Percentiles rank a stretch among this genome's conserved stretches.
Conservation (phyloP, 1,139 yeast species). For the Magnusiomyces tetraspermus region DNA sequence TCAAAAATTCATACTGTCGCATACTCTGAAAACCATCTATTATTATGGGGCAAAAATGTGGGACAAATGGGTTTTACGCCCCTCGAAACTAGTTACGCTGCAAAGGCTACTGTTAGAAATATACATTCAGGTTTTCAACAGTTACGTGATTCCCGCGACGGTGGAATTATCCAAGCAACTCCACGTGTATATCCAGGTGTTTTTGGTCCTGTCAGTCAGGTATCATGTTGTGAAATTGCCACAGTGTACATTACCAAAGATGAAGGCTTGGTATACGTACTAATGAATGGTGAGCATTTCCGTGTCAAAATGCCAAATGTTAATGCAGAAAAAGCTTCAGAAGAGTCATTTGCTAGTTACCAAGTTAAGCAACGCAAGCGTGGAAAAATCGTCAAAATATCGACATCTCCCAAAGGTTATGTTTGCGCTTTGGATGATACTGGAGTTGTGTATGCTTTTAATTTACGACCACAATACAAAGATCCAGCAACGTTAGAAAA, state of each 20-base stretch:
- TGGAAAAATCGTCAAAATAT: slow-evolving; percentile 19
- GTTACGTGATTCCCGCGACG: slow-evolving; percentile 5
- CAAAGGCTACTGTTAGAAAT: not conserved
- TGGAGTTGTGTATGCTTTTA: slow-evolving; percentile 30
- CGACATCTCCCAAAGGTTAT: slow-evolving; percentile 21
- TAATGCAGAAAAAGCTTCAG: not conserved
- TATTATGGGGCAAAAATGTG: slow-evolving; percentile 71
- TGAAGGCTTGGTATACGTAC: slow-evolving; percentile 51
- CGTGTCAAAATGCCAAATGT: slow-evolving; percentile 19
- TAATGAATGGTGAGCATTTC: slow-evolving; percentile 47
- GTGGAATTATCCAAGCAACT: slow-evolving; percentile 15
- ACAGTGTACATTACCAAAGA: slow-evolving; percentile 56
- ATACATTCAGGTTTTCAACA: not conserved
- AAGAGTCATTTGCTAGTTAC: slow-evolving; percentile 1
- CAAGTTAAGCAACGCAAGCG: slow-evolving; percentile 5
- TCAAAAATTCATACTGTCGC: slow-evolving; percentile 68
- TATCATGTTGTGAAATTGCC: slow-evolving; percentile 59
- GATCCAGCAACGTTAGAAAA: slow-evolving; percentile 2
- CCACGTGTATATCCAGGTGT: slow-evolving; percentile 11
- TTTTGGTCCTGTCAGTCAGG: slow-evolving; percentile 36
- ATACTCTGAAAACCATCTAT: slow-evolving; percentile 44
- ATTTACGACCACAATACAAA: slow-evolving; percentile 13
- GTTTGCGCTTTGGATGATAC: slow-evolving; percentile 26
- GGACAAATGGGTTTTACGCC: slow-evolving; percentile 71
- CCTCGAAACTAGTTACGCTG: slow-evolving; percentile 11